Percentiles rank a stretch among this genome's conserved stretches.
phyloP scores from a whole-genome alignment of 1,284 basidiomycete genomes.

The Rhodotorula glutinis region DNA sequence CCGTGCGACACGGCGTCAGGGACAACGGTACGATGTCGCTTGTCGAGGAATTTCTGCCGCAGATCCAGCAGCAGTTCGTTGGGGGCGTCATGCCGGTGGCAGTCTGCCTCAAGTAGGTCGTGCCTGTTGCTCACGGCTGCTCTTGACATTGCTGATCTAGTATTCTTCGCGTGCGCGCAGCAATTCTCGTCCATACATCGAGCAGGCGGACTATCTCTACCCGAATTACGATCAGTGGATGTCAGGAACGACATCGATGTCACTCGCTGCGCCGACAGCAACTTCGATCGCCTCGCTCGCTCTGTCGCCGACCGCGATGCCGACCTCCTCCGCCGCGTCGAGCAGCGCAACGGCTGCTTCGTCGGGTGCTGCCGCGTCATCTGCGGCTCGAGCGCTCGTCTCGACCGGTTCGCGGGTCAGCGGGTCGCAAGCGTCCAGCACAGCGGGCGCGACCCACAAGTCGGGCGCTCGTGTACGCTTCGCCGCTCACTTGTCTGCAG shows the following conservation, averaged over 20 bases:
- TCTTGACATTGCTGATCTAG: slow-evolving; percentile 41
- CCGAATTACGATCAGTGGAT: slow-evolving; percentile 30
- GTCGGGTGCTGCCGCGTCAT: too few species aligned
- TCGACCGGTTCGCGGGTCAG: too few species aligned
- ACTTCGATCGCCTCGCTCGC: neutral
- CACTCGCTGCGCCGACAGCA: slow-evolving; percentile 28
- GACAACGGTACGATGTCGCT: slow-evolving; percentile 43
- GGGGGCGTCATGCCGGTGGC: slow-evolving; percentile 35
- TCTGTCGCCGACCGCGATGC: neutral
- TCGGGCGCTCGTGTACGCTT: too few species aligned
- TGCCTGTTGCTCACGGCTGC: slow-evolving; percentile 29
- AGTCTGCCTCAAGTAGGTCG: slow-evolving; percentile 41
- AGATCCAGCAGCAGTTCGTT: slow-evolving; percentile 22
- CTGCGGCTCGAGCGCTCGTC: too few species aligned
- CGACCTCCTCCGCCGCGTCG: neutral
- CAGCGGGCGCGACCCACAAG: neutral
- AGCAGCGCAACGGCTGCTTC: too few species aligned
- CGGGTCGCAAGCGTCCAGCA: neutral
- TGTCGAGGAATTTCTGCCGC: slow-evolving; percentile 24
- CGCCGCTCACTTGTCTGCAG: too few species aligned
- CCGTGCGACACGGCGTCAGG: neutral
- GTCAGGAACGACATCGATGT: slow-evolving; percentile 25
- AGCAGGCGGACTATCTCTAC: slow-evolving; percentile 41
- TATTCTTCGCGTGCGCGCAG: too few species aligned
- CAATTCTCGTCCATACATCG: slow-evolving; percentile 52